phyloP scores from a whole-genome alignment of 1,284 basidiomycete species.

The Rhodotorula sp. region DNA sequence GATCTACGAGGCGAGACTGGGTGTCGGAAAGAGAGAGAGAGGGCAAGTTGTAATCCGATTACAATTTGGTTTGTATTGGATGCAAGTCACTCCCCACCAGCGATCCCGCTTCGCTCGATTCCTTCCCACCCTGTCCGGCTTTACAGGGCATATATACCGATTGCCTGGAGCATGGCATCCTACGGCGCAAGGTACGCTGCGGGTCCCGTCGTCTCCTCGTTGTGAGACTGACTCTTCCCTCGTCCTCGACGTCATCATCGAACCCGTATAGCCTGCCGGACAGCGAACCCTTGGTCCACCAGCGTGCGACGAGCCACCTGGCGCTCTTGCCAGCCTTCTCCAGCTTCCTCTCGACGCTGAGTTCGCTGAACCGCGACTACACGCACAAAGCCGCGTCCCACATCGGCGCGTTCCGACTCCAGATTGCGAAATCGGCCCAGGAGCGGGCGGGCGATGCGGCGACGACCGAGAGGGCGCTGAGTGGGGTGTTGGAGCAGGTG shows the following conservation, averaged over 20 bases:
- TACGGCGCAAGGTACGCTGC: constrained; percentile 11
- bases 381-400: constrained; percentile 14
- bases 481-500: constrained; percentile 21
- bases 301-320: constrained; percentile 14
- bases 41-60: no score
- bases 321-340: constrained; percentile 27
- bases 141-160: background rate
- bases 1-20: no score
- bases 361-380: background rate
- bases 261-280: constrained; percentile 32
- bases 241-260: background rate
- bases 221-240: background rate
- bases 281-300: constrained; percentile 22
- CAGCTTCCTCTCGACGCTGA: constrained; percentile 19
- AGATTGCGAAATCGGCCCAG: background rate
- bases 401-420: constrained; percentile 20
- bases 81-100: no score
- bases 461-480: constrained; percentile 21
- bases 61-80: no score
- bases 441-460: constrained; percentile 9
- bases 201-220: background rate
- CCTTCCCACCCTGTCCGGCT: no score
- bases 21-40: no score
- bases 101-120: no score
- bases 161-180: background rate